phyloP scores from a whole-genome alignment of 176 grass and related monocot species.

The Avena sativa region DNA sequence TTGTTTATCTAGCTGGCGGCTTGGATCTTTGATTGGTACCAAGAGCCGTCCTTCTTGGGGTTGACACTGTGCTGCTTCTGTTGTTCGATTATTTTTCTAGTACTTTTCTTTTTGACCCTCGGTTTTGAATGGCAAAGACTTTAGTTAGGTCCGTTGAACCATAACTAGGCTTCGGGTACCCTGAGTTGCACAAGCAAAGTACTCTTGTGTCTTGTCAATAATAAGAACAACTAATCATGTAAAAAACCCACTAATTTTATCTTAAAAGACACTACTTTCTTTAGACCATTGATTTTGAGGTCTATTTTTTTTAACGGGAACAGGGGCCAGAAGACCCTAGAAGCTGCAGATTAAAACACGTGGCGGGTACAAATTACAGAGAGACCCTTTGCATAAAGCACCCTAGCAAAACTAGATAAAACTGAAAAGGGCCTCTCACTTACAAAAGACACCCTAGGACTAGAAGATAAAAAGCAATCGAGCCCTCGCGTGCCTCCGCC shows the following conservation, averaged over 20 bases:
- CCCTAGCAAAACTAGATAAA: too few relatives aligned
- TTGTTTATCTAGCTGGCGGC: conserved; percentile 12
- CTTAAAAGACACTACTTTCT: not conserved
- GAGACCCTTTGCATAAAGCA: too few relatives aligned
- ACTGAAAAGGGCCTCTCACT: too few relatives aligned
- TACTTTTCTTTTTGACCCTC: not conserved
- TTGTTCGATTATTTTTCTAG: not conserved
- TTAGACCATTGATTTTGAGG: not conserved
- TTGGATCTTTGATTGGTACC: not conserved
- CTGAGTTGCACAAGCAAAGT: not conserved
- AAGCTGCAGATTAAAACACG: too few relatives aligned
- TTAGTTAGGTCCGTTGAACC: not conserved
- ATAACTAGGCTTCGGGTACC: not conserved
- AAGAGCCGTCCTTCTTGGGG: conserved; percentile 20
- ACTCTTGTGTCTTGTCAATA: not conserved
- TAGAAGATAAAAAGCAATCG: too few relatives aligned
- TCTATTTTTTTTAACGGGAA: too few relatives aligned
- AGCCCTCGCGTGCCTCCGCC: too few relatives aligned
- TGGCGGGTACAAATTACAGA: too few relatives aligned
- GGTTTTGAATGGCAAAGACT: too few relatives aligned
- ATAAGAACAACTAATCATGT: not conserved
- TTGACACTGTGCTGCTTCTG: conserved; percentile 6
- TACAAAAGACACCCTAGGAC: too few relatives aligned
- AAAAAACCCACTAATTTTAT: too few relatives aligned
- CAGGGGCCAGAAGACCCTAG: too few relatives aligned